Conservation (phyloP, 441 rosid species). For the Pelargonium australe region DNA sequence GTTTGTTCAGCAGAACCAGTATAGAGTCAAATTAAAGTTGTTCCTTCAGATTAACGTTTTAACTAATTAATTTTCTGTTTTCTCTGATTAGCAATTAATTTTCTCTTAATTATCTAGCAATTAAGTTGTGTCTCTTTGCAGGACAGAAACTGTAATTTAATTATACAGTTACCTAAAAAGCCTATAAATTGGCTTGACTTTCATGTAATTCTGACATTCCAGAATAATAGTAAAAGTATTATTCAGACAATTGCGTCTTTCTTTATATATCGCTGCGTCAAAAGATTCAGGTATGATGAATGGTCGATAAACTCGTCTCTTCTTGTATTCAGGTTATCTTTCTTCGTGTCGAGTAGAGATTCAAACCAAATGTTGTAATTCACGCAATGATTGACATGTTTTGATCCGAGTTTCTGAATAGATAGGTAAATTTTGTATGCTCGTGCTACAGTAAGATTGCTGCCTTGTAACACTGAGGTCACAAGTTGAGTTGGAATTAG, state of each 20-base stretch:
- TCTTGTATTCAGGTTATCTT: conserved; percentile 4
- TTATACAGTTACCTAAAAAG: too few relatives aligned
- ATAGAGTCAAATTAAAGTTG: too few relatives aligned
- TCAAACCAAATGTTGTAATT: neutral
- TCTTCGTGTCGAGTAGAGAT: conserved; percentile 9
- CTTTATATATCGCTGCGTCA: conserved; percentile 1
- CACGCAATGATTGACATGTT: neutral
- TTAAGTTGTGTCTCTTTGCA: too few relatives aligned
- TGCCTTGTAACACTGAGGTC: too few relatives aligned
- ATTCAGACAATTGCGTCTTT: neutral
- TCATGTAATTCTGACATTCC: too few relatives aligned
- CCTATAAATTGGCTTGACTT: neutral
- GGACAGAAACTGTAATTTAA: neutral
- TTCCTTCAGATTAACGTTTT: too few relatives aligned
- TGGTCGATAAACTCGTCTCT: neutral
- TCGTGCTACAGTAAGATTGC: too few relatives aligned
- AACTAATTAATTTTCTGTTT: too few relatives aligned
- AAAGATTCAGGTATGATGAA: conserved; percentile 19
- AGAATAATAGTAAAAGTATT: neutral
- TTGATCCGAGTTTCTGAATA: neutral
- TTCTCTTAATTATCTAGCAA: too few relatives aligned
- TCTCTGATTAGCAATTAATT: too few relatives aligned
- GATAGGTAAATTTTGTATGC: neutral
- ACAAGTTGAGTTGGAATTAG: too few relatives aligned
- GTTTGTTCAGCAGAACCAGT: neutral